phyloP scores from a whole-genome alignment of 2,329 filamentous ascomycete genomes.

The Diplodia sapinea region DNA sequence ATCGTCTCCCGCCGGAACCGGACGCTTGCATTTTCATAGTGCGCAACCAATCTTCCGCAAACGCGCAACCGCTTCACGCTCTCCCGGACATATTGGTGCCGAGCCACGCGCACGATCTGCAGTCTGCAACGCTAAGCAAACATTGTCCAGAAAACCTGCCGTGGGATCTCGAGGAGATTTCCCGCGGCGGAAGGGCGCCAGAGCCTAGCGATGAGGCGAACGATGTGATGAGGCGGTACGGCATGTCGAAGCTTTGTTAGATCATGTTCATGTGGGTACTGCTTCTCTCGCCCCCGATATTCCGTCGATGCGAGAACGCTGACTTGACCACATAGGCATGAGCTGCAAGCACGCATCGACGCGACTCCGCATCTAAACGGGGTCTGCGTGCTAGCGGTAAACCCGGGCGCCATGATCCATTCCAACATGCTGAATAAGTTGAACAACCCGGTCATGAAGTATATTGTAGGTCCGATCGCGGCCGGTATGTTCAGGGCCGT shows the following conservation, averaged over 20 bases:
- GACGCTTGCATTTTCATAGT: conserved; percentile 18
- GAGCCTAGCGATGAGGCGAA: not conserved
- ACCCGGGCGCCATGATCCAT: conserved; percentile 18
- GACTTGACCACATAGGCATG: not conserved
- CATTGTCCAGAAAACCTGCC: not conserved
- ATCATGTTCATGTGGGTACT: conserved; percentile 26
- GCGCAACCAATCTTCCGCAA: not conserved
- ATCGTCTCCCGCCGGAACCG: conserved; percentile 3
- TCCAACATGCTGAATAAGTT: not conserved
- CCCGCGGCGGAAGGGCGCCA: not conserved
- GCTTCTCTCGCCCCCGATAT: not conserved
- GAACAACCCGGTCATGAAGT: not conserved
- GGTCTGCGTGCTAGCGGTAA: conserved; percentile 1
- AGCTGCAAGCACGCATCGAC: not conserved
- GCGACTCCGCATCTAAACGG: not conserved
- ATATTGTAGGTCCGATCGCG: not conserved
- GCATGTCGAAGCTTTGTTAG: conserved; percentile 11
- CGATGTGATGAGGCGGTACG: conserved; percentile 22
- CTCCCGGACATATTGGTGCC: conserved; percentile 30
- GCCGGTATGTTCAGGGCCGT: not conserved
- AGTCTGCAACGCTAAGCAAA: not conserved
- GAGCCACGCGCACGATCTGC: conserved; percentile 30
- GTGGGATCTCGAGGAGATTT: conserved; percentile 12
- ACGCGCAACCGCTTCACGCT: conserved; percentile 2
- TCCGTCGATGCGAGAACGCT: not conserved